Base-by-base conservation (phyloP, 129 eudicot species). In the Logfia minima region DNA sequence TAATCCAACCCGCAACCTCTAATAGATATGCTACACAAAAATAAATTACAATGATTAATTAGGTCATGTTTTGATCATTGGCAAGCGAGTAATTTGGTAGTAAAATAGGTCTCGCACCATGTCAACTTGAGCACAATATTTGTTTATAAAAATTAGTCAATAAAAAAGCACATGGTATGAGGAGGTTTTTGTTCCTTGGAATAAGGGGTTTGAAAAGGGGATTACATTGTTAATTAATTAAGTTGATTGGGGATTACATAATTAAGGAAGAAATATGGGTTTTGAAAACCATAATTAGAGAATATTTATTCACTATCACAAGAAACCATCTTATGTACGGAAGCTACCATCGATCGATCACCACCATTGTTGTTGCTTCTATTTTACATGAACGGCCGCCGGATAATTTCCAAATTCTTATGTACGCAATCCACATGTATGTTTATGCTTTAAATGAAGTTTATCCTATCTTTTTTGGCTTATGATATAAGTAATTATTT, bases 251-350 rank as follows among this genome's bases (percentile, higher is more conserved):
- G 68, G 19, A 41, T 19, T 43, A 80, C 75, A 45, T 59, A 21
- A 45, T 63, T 61, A 60, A 62, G 23, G 61, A 45, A n/a, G 26
- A 68, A 68, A 41, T 8, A 41, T 59, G 66, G 60, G 61, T 59
- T 68, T 61, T 43, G 3, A 14, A 63, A 32, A 51, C 29, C 24
- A 28, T 17, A 34, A 63, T 45, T 75, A 45, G 4, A 45, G 14
- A 45, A 45, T 75, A 68, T 81, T 58, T 80, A 67, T 68, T 68
- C 59, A 48, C 23, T 43, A 59, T 45, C 61, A 75, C 80, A 81
- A 48, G 80, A 75, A 81, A 75, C 80, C 80, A 81, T 81, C 79
- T 10, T 75, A 23, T 60, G 84, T 81, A 68, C 84, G 80, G 84
- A 71, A 79, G 76, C 82, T 43, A 29, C 51, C 51, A 74, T 81